Evolutionary conservation across 2,329 filamentous ascomycete genomes (phyloP).

Genomic region (Seiridium cupressi): DNA sequence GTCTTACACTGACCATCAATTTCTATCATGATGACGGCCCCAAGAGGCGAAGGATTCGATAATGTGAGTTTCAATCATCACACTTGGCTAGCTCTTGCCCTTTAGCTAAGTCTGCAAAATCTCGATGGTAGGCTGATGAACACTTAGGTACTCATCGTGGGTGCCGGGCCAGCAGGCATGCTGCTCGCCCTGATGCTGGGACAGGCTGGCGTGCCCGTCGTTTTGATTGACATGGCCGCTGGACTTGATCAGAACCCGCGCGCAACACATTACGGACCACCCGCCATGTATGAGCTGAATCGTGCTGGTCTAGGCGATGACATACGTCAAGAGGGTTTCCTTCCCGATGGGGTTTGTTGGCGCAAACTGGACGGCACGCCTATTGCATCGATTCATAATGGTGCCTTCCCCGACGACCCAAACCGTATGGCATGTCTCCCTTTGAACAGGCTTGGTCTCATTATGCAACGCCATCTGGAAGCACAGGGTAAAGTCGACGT

Average conservation of each 20-base stretch:
- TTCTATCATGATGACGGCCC: no score
- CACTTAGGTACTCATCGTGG: neutral
- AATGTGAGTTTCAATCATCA: no score
- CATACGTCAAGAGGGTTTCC: slow-evolving; percentile 19
- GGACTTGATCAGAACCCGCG: slow-evolving; percentile 26
- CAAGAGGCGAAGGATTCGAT: no score
- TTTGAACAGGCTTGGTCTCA: slow-evolving; percentile 37
- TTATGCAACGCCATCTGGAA: slow-evolving; percentile 35
- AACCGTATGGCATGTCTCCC: slow-evolving; percentile 41
- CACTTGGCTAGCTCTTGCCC: no score
- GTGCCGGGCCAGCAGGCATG: slow-evolving; percentile 21
- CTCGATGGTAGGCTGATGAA: no score
- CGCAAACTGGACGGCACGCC: slow-evolving; percentile 18
- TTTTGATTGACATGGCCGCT: slow-evolving; percentile 23
- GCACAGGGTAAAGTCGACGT: slow-evolving; percentile 30
- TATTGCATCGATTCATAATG: slow-evolving; percentile 14
- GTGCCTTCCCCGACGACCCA: slow-evolving; percentile 22
- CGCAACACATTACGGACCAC: slow-evolving; percentile 27
- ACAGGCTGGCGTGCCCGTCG: slow-evolving; percentile 20
- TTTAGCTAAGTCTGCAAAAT: no score
- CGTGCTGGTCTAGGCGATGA: slow-evolving; percentile 27
- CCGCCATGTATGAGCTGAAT: slow-evolving; percentile 22
- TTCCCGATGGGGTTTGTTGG: slow-evolving; percentile 25
- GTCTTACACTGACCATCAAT: no score
- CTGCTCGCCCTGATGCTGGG: slow-evolving; percentile 20